These are phyloP conservation scores for Lasiosphaeria ovina DNA, from an alignment of 495 filamentous ascomycete genomes.

Conservation along the genomic window DNA sequence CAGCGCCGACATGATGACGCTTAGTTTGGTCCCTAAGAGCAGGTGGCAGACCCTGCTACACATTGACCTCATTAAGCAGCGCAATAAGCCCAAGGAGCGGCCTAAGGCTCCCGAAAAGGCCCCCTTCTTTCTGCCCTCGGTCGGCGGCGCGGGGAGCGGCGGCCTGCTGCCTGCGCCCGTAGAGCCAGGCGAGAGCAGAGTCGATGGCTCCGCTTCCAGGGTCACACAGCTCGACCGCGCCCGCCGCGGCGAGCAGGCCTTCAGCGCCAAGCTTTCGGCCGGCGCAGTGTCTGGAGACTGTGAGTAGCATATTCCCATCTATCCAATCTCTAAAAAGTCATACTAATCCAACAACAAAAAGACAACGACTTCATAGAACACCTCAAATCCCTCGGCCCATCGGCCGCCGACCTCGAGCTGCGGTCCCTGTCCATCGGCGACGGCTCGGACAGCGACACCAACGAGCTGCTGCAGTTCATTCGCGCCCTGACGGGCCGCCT, in stretches of 20 bases:
- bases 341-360: slow-evolving; percentile 6
- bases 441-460: slow-evolving; percentile 34
- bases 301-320: slow-evolving; percentile 32
- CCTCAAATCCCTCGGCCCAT: slow-evolving; percentile 74
- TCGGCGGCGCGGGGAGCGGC: slow-evolving; percentile 35
- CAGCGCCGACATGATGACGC: slow-evolving; percentile 72
- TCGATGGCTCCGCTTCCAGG: slow-evolving; percentile 29
- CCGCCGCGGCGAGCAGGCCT: slow-evolving; percentile 47
- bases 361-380: slow-evolving; percentile 66
- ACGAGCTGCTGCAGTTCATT: slow-evolving; percentile 64
- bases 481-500: slow-evolving; percentile 68
- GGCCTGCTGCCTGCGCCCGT: slow-evolving; percentile 13
- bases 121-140: slow-evolving; percentile 89
- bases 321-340: not conserved
- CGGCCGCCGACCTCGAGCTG: slow-evolving; percentile 83
- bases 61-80: slow-evolving; percentile 82
- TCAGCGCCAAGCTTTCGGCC: slow-evolving; percentile 57
- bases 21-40: slow-evolving; percentile 83
- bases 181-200: slow-evolving; percentile 17
- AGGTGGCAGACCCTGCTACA: slow-evolving; percentile 93
- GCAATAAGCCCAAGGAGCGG: slow-evolving; percentile 90
- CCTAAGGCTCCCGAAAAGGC: slow-evolving; percentile 92
- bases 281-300: slow-evolving; percentile 51
- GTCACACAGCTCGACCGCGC: slow-evolving; percentile 41
- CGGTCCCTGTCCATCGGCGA: slow-evolving; percentile 64